Evolutionary conservation across 208 protist species (phyloP), one percentile per base, ranked within the genome.

Genomic region (Trichomonas gallinae): DNA sequence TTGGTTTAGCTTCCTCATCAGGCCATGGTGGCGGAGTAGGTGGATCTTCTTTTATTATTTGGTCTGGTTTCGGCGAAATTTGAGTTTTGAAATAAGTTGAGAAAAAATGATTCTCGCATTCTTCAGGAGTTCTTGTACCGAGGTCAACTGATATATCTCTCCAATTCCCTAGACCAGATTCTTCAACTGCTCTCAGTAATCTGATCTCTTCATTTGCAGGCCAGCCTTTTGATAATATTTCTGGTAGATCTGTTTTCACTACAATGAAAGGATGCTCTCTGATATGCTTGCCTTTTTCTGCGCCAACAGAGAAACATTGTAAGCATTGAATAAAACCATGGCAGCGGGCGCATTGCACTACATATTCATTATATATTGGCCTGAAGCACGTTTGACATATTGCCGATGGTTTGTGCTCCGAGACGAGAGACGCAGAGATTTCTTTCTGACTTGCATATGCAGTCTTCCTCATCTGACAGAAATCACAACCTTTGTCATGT

Each of bases 31-130:
- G 11, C 6, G 58, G 58, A 72, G 58, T 72, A 31, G 58, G 58
- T 26, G 58, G 58, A 72, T 72, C 58, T 72, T 72, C 58, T 26
- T 72, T 72, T 3, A 72, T n/a, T 72, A n/a, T 72, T 72, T 72
- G 58, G 9, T 89, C 83, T 51, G 87, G 87, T 36, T 38, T n/a
- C 46, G 87, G 87, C 1, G 87, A 38, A n/a, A 3, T 58, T 34
- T 15, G 26, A 26, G 87, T 23, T 38, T 34, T 23, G 26, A 38
- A 17, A 51, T 58, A 93, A 40, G 44, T 51, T 93, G 11, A 38
- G n/a, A 93, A 48, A 38, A 48, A 93, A 51, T 93, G 44, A 48
- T 17, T 93, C 38, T 93, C 87, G 26, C 87, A 93, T 93, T 93
- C 87, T 34, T 48, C 34, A 2, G 87, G n/a, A 2, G 40, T 51